Conservation (phyloP, 192 early-diverging fungal species). For the Podila horticola region DNA sequence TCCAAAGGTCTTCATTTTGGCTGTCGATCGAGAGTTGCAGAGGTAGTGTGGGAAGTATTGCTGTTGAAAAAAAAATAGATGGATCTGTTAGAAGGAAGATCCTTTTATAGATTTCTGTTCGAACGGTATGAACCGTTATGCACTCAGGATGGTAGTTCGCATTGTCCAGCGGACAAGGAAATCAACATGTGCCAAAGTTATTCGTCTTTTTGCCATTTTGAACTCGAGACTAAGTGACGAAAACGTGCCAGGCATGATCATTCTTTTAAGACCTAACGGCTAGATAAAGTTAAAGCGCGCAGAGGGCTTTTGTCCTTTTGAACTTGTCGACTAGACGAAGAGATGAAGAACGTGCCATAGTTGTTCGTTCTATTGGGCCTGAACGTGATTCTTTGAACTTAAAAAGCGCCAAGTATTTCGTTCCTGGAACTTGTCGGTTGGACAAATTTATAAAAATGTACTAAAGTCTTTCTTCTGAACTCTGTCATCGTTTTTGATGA, state of each 20-base stretch:
- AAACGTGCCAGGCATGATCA: not conserved
- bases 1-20: conserved; percentile 6
- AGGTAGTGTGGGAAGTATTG: conserved; percentile 4
- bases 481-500: conserved; percentile 5
- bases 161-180: not conserved
- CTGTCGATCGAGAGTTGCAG: conserved; percentile 2
- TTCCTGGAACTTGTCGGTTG: conserved; percentile 2
- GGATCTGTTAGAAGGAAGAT: not conserved
- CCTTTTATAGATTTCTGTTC: conserved; percentile 10
- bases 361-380: not conserved
- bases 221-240: not conserved
- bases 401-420: conserved; percentile 3
- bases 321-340: conserved; percentile 10
- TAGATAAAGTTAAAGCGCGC: conserved; percentile 7
- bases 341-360: conserved; percentile 5
- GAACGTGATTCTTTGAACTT: not conserved
- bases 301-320: not conserved
- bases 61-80: conserved; percentile 5
- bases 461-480: conserved; percentile 1
- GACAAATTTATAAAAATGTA: conserved; percentile 11
- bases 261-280: conserved; percentile 6
- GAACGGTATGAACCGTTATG: not conserved
- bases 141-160: conserved; percentile 1
- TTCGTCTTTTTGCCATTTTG: conserved; percentile 3
- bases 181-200: conserved; percentile 2